Evolutionary conservation across 371 early-diverging fungal species (phyloP), one percentile per base, ranked within the genome.

Genomic region (Mucor circinelloides): DNA sequence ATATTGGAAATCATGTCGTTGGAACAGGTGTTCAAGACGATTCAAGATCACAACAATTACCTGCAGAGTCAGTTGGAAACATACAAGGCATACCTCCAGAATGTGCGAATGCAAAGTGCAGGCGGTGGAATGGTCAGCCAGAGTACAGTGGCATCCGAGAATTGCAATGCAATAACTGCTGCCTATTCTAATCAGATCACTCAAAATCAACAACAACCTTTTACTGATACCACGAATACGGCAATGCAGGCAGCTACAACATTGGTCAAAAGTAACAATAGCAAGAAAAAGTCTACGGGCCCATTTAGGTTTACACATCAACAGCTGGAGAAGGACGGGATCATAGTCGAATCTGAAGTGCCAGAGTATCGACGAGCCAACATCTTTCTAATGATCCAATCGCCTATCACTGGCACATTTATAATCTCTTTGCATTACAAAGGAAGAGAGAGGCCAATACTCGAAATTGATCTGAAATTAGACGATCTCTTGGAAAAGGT

Each of bases 391-490:
- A 89, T 87, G 68, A 93, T 97, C 40, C 78, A 84, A 21, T 94
- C 93, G 17, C 96, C 95, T 19, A 83, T 91, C 34, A 87, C 93
- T 1, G 95, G 95, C 10, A 91, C 94, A 3, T 97, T 93, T 71
- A 85, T 95, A 27, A 93, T 96, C 58, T 88, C 90, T 6, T 75
- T 97, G 40, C 88, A 93, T 67, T 95, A 92, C 72, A 78, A 92
- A 80, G 85, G 94, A 28, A 88, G 98, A 21, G 97, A 96, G 52
- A 94, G 94, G 67, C 92, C 98, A 0, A 94, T 97, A 32, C 74
- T 97, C 64, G 95, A 96, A 77, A 94, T 97, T 89, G 96, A 96
- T 76, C 83, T 97, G 62, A 94, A 94, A 65, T 77, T 97, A 56
- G 97, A 97, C 72, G 97, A 97, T 77, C 75, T 97, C 65, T 81